Evolutionary conservation across 805 yeast genomes (phyloP).

Genomic region (Kuraishia cidri): DNA sequence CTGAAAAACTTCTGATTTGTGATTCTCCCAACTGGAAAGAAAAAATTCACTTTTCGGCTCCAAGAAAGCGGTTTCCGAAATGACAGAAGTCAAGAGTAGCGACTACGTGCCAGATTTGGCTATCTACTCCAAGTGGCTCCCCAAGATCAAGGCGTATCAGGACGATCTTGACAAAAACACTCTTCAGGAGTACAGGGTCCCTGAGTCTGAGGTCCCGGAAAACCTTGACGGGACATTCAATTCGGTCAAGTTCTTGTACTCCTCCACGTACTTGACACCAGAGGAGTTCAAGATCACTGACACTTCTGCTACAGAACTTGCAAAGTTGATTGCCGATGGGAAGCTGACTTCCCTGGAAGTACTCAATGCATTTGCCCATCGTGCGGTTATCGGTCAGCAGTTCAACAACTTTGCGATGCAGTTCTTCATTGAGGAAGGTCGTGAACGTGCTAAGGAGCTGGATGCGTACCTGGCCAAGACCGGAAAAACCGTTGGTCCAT

Average conservation of each 20-base stretch:
- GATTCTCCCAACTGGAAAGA: no score
- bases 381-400: constrained; percentile 41
- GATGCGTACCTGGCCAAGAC: constrained; percentile 38
- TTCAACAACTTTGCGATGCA: constrained; percentile 40
- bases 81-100: no score
- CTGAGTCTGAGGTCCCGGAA: constrained; percentile 20
- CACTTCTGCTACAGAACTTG: constrained; percentile 22
- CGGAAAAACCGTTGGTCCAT: constrained; percentile 43
- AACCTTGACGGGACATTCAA: constrained; percentile 25
- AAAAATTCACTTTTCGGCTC: no score
- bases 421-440: constrained; percentile 36
- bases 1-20: no score
- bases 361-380: constrained; percentile 35
- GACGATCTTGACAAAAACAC: constrained; percentile 16
- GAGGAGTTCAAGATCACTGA: constrained; percentile 36
- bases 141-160: constrained; percentile 23
- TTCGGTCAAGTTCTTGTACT: constrained; percentile 23
- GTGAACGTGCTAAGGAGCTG: constrained; percentile 36
- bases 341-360: constrained; percentile 30
- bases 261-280: constrained; percentile 18
- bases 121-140: constrained; percentile 26
- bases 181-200: constrained; percentile 10
- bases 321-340: constrained; percentile 25
- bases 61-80: no score
- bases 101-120: constrained; percentile 24